A percentile compares a stretch with the other conserved stretches of the same genome.
phyloP scores from a whole-genome alignment of 176 grass and related monocot genomes.

The Triticum dicoccoides region DNA sequence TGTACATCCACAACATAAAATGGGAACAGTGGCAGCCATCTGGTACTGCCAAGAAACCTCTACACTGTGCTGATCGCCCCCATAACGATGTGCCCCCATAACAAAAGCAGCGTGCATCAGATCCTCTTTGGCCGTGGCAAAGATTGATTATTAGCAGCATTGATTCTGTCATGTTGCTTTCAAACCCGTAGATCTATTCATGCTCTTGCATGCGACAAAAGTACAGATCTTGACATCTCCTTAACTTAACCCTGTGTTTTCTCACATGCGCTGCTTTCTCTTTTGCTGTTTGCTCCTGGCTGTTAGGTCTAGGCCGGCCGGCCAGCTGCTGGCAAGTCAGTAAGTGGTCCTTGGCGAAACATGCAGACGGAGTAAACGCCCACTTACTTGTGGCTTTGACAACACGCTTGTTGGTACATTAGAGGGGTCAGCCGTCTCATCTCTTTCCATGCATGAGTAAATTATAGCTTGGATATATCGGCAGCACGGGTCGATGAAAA shows the following conservation, averaged over 20 bases:
- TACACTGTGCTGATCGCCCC: neutral
- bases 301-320: slow-evolving; percentile 1
- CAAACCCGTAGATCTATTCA: neutral
- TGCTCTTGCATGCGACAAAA: neutral
- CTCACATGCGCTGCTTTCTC: neutral
- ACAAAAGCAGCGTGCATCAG: slow-evolving; percentile 18
- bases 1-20: slow-evolving; percentile 20
- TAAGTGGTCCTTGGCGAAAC: neutral
- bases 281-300: neutral
- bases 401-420: slow-evolving; percentile 21
- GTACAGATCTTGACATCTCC: neutral
- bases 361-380: slow-evolving; percentile 26
- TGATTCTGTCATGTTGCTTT: slow-evolving; percentile 3
- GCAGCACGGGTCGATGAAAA: neutral
- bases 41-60: neutral
- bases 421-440: neutral
- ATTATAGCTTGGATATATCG: neutral
- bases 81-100: neutral
- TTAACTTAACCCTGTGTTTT: neutral
- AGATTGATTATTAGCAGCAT: slow-evolving; percentile 11
- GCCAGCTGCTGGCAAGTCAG: neutral
- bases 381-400: slow-evolving; percentile 11
- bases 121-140: neutral
- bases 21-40: neutral
- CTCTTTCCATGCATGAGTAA: neutral